Percentiles rank a stretch among this genome's conserved stretches.
phyloP scores from a whole-genome alignment of 768 basidiomycete genomes.

The Lactifluus volemus region DNA sequence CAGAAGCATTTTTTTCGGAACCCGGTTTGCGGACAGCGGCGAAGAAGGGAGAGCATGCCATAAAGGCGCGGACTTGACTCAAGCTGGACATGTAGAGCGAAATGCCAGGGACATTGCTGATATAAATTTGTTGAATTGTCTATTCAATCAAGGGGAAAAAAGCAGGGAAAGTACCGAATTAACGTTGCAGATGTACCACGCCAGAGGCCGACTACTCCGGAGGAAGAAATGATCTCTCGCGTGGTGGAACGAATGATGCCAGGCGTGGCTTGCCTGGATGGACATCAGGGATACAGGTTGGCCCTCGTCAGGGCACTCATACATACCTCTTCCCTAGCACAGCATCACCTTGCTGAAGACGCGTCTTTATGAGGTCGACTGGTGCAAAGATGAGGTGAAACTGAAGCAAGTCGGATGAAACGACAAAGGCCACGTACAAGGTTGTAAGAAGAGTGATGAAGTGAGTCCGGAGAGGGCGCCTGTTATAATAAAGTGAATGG shows the following conservation, averaged over 20 bases:
- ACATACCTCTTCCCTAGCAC: conserved; percentile 24
- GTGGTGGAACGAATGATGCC: conserved; percentile 42
- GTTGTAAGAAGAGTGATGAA: conserved; percentile 67
- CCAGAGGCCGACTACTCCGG: conserved; percentile 76
- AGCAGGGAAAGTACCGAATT: conserved; percentile 38
- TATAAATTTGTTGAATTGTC: too few species aligned
- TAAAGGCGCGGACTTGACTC: conserved; percentile 67
- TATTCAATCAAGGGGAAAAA: not conserved
- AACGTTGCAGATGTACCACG: conserved; percentile 80
- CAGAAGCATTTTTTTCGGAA: conserved; percentile 32
- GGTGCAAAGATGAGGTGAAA: not conserved
- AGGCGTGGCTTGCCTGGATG: conserved; percentile 25
- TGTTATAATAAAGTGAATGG: conserved; percentile 22
- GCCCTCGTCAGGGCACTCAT: conserved; percentile 22
- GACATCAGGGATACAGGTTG: not conserved
- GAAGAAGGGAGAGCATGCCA: conserved; percentile 71
- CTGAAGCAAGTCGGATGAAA: too few species aligned
- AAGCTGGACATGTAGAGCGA: conserved; percentile 86
- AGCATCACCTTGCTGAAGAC: conserved; percentile 75
- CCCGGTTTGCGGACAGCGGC: conserved; percentile 25
- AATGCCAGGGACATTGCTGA: conserved; percentile 87
- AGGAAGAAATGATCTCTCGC: conserved; percentile 47
- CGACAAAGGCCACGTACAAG: conserved; percentile 39
- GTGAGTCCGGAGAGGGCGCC: conserved; percentile 75
- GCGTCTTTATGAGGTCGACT: conserved; percentile 92